Percentiles rank a stretch among this genome's conserved stretches.
Conservation (phyloP, 345 rosid genomes). For the Psidium guajava region DNA sequence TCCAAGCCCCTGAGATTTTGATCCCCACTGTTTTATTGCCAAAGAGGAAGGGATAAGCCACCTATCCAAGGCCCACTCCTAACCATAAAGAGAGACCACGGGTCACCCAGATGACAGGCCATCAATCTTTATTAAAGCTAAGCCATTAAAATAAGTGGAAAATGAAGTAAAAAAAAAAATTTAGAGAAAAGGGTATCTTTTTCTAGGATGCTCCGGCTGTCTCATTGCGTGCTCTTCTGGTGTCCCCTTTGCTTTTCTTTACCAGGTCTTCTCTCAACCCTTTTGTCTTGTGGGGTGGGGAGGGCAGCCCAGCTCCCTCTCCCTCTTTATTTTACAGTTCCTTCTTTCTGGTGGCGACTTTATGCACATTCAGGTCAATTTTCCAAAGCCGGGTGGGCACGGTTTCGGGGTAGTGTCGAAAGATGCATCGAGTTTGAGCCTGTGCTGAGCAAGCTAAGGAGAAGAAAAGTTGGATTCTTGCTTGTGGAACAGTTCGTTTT, state of each 20-base stretch:
- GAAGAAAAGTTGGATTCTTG: not conserved
- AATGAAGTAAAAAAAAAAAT: not conserved
- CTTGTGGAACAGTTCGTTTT: not conserved
- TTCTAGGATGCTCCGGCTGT: conserved; percentile 15
- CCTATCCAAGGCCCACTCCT: not conserved
- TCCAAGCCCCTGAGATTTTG: not conserved
- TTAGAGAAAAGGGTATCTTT: not conserved
- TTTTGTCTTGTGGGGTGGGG: not conserved
- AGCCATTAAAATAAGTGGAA: not conserved
- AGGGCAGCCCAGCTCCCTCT: not conserved
- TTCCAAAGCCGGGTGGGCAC: not conserved
- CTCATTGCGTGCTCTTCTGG: not conserved
- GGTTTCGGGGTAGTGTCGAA: not conserved
- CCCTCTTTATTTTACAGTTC: not conserved
- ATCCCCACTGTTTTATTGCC: not conserved
- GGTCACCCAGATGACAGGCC: not conserved
- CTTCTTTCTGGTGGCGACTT: not conserved
- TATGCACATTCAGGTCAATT: not conserved
- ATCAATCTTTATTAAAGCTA: not conserved
- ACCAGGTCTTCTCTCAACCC: not conserved
- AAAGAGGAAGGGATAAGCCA: not conserved
- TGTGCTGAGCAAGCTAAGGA: not conserved
- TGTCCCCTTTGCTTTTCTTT: not conserved
- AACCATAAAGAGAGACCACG: not conserved
- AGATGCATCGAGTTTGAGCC: not conserved